Base-by-base conservation (phyloP, 2,329 filamentous ascomycete species). In the Fusarium sp. region DNA sequence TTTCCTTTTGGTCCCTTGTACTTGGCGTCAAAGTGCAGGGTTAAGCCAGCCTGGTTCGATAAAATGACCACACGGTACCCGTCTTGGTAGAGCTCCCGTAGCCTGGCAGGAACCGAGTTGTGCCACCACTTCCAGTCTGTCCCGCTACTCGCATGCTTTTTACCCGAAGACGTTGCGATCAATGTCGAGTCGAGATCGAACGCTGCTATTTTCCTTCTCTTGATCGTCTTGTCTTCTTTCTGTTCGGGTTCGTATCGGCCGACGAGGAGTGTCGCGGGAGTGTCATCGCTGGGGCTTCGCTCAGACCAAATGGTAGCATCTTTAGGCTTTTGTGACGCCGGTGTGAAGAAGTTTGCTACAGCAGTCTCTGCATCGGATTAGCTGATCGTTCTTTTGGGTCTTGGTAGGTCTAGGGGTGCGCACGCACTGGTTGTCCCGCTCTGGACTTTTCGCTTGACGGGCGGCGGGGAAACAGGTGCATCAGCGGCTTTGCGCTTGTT, bases 101-200 rank as follows among this genome's bases (percentile, higher is more conserved):
- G 74, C 48, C 79, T 85, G 0, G 75, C 76, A 1, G 92, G 92
- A 1, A 98, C 90, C 15, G 77, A 81, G 13, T 77, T 68, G 73
- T 96, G 80, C 92, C 93, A 98, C 95, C 95, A 99, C 74, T 91
- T 92, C 95, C 95, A 99, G 72, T 98, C 94, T 4, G 81, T 79
- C 0, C 88, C 84, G 63, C 87, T 85, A 47, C 83, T 83, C 3
- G 86, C 83, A 70, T 94, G 94, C 46, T 84, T 89, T 75, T 92
- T 95, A 8, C 93, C 93, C 0, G 93, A 96, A 4, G 86, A 82
- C 0, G 92, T 90, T 2, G 81, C 81, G 60, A 99, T 92, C 31
- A 99, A 78, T 1, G 95, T 99, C 8, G 91, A 95, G 73, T 99
- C 95, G 19, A 92, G 80, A 67, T 92, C 89, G 65, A 92, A 92